Evolutionary conservation across 345 rosid genomes (phyloP).

Genomic region (Mallotus nudiflorus): DNA sequence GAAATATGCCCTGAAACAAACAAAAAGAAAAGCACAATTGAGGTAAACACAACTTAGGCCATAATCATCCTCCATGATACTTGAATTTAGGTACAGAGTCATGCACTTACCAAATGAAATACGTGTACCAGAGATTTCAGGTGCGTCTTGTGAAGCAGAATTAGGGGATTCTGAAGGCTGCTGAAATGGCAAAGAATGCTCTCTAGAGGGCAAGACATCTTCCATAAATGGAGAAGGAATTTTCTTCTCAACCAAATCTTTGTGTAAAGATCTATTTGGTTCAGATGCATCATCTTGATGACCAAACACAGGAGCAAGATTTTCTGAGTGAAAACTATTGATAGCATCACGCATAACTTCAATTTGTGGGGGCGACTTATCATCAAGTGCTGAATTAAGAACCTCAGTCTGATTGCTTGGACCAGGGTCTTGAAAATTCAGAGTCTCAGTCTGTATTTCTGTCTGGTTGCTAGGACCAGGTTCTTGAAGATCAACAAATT

Average conservation of each 20-base stretch:
- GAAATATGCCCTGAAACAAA: conserved; percentile 47
- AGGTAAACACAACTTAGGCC: background rate
- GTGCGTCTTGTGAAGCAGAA: conserved; percentile 43
- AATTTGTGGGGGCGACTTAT: conserved; percentile 46
- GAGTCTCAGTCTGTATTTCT: conserved; percentile 20
- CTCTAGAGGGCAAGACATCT: conserved; percentile 42
- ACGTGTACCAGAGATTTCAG: conserved; percentile 18
- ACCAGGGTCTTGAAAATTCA: conserved; percentile 30
- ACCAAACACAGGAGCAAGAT: conserved; percentile 26
- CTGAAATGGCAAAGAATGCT: conserved; percentile 37
- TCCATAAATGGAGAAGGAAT: conserved; percentile 40
- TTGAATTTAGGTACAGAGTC: conserved; percentile 20
- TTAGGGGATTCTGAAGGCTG: conserved; percentile 48
- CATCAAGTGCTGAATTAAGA: conserved; percentile 17
- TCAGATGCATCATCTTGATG: conserved; percentile 30
- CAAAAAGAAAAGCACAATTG: background rate
- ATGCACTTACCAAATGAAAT: conserved; percentile 54
- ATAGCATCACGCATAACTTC: conserved; percentile 62
- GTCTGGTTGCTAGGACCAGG: conserved; percentile 32
- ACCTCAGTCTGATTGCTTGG: conserved; percentile 36
- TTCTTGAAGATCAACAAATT: conserved; percentile 15
- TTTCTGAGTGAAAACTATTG: conserved; percentile 34
- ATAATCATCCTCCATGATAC: background rate
- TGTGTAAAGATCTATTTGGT: conserved; percentile 27
- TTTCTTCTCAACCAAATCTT: conserved; percentile 43